A percentile compares a stretch with the other conserved stretches of the same genome.
Evolutionary conservation across 352 stramenopile species (phyloP).

Genomic region (Pythium sp.): DNA sequence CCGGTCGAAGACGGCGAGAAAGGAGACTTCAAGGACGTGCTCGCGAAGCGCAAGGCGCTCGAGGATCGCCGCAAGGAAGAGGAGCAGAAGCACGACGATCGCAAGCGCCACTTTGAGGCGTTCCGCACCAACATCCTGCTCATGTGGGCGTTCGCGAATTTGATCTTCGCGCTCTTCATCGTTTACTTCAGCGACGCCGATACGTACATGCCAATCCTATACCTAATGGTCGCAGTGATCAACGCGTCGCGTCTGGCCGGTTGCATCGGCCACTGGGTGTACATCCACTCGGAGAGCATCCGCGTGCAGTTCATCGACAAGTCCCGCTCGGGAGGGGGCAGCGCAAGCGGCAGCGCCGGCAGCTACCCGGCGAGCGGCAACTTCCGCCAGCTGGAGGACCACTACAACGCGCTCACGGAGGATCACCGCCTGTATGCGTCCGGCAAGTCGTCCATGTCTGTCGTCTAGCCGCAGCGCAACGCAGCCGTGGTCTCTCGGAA

Average conservation of each 20-base stretch:
- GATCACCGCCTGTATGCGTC: slow-evolving; percentile 57
- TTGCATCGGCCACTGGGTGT: slow-evolving; percentile 71
- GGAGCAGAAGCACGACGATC: slow-evolving; percentile 46
- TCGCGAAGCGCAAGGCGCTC: slow-evolving; percentile 67
- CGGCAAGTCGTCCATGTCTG: slow-evolving; percentile 28
- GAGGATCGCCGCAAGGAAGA: slow-evolving; percentile 71
- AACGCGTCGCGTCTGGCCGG: slow-evolving; percentile 68
- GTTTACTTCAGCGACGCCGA: slow-evolving; percentile 57
- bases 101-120: slow-evolving; percentile 77
- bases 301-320: slow-evolving; percentile 47
- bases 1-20: slow-evolving; percentile 62
- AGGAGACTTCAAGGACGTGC: slow-evolving; percentile 82
- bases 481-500: neutral
- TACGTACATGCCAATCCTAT: slow-evolving; percentile 68
- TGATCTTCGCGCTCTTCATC: slow-evolving; percentile 75
- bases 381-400: slow-evolving; percentile 64
- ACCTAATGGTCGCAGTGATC: slow-evolving; percentile 63
- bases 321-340: slow-evolving; percentile 51
- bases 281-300: slow-evolving; percentile 49
- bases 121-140: slow-evolving; percentile 85
- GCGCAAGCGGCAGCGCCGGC: slow-evolving; percentile 47
- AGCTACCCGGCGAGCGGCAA: slow-evolving; percentile 29
- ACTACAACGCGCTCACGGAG: slow-evolving; percentile 68
- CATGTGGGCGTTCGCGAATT: slow-evolving; percentile 78
- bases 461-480: slow-evolving; percentile 3